These are phyloP conservation scores for Colletotrichum tropicale DNA, from an alignment of 2,329 filamentous ascomycete species.

Conservation along the genomic window DNA sequence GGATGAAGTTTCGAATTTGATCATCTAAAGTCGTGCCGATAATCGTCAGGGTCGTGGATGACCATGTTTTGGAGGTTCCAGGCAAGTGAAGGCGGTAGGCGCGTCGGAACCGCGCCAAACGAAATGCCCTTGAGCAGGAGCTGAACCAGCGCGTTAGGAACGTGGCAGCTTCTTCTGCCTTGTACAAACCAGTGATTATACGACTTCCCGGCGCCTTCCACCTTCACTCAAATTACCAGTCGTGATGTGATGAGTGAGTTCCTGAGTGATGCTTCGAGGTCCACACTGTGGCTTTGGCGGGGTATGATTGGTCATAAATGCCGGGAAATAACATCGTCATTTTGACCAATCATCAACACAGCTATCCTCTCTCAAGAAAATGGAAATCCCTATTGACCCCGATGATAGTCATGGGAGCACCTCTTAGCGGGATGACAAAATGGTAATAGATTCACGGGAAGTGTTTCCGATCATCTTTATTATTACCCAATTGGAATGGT, in stretches of 20 bases:
- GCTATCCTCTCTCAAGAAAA: background rate
- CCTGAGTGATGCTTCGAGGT: background rate
- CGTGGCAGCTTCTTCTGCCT: background rate
- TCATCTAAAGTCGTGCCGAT: background rate
- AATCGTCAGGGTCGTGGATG: background rate
- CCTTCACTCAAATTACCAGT: background rate
- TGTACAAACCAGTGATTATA: too few relatives aligned
- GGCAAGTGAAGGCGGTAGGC: background rate
- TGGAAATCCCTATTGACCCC: too few relatives aligned
- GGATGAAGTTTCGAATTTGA: background rate
- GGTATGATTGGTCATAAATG: conserved; percentile 3
- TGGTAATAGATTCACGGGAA: background rate
- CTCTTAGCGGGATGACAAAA: fast-evolving
- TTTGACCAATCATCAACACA: background rate
- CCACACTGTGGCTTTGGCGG: background rate
- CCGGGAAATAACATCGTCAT: background rate
- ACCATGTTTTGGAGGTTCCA: background rate
- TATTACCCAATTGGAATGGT: background rate
- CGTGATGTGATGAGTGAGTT: conserved; percentile 3
- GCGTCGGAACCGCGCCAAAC: background rate
- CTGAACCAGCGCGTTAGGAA: background rate
- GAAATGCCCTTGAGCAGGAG: background rate
- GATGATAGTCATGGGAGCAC: background rate
- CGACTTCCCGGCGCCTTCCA: background rate
- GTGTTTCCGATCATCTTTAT: background rate